These are phyloP conservation scores for Entophlyctis luteolus DNA, from an alignment of 192 early-diverging fungal species.

Conservation along the genomic window DNA sequence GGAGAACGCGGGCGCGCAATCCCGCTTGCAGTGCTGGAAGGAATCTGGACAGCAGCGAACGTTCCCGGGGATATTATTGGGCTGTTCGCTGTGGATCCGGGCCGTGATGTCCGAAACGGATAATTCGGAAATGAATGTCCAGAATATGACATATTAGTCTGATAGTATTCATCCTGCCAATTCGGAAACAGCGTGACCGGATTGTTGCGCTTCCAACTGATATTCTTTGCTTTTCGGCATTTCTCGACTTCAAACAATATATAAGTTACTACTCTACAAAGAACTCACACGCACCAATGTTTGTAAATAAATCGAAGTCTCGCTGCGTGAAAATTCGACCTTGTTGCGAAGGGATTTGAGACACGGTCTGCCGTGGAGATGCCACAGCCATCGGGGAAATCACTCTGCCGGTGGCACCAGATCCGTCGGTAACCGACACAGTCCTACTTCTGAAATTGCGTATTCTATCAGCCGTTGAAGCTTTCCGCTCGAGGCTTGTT, in stretches of 20 bases:
- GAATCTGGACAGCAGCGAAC: background rate
- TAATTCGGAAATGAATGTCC: constrained; percentile 13
- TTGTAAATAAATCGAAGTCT: constrained; percentile 8
- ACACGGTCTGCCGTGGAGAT: too few species aligned
- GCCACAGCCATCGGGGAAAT: background rate
- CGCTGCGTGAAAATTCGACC: background rate
- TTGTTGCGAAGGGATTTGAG: too few species aligned
- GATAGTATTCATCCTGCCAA: constrained; percentile 36
- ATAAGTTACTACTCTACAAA: background rate
- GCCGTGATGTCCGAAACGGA: constrained; percentile 13
- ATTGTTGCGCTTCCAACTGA: constrained; percentile 31
- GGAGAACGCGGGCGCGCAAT: constrained; percentile 9
- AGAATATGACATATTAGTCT: too few species aligned
- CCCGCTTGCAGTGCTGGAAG: constrained; percentile 1
- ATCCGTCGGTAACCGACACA: constrained; percentile 5
- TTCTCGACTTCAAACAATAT: constrained; percentile 22
- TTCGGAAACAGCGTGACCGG: constrained; percentile 42
- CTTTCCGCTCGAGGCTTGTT: too few species aligned
- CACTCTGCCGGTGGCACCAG: background rate
- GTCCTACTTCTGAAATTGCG: constrained; percentile 7
- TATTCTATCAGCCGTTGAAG: constrained; percentile 2
- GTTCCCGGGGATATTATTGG: background rate
- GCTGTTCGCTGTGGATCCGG: constrained; percentile 2
- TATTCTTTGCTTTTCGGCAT: constrained; percentile 43
- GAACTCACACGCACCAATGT: constrained; percentile 22